Evolutionary conservation across 495 filamentous ascomycete genomes (phyloP).

Genomic region (Aspergillus ellipticus): DNA sequence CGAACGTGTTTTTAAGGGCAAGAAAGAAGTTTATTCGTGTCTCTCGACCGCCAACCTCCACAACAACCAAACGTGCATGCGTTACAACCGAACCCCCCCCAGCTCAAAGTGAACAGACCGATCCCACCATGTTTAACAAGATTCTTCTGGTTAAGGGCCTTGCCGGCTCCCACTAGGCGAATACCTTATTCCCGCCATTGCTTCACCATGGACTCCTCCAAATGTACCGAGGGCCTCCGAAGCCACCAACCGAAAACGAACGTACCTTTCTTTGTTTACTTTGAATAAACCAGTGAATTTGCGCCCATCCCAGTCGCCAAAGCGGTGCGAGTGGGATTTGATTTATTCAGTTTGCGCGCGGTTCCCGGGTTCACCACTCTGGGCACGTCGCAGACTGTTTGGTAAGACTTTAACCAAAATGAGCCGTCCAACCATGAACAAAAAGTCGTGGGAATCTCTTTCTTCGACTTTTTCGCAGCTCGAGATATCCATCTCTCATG

Average conservation of each 20-base stretch:
- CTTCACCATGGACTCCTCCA: constrained; percentile 34
- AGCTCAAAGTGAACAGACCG: constrained; percentile 8
- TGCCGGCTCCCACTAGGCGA: constrained; percentile 30
- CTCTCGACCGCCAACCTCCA: not conserved
- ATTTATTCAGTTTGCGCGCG: too few species aligned
- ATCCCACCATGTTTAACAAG: constrained; percentile 27
- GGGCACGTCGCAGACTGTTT: not conserved
- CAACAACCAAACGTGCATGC: constrained; percentile 7
- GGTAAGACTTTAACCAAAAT: constrained; percentile 18
- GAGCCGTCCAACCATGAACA: constrained; percentile 23
- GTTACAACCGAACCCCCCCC: constrained; percentile 2
- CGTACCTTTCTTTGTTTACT: constrained; percentile 5
- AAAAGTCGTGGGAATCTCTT: constrained; percentile 42
- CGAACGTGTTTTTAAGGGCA: constrained; percentile 3
- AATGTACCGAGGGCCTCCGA: constrained; percentile 34
- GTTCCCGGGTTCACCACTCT: not conserved
- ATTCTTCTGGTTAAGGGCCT: constrained; percentile 21
- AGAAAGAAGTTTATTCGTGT: constrained; percentile 3
- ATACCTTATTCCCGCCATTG: constrained; percentile 23
- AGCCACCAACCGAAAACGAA: constrained; percentile 22
- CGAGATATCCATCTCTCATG: constrained; percentile 43
- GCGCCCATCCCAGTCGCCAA: not conserved
- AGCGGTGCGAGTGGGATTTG: not conserved
- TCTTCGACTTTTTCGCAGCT: constrained; percentile 39
- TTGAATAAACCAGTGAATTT: constrained; percentile 1